A percentile compares a stretch with the other conserved stretches of the same genome.
phyloP scores from a whole-genome alignment of 768 basidiomycete species.

The Boletus insuetus region DNA sequence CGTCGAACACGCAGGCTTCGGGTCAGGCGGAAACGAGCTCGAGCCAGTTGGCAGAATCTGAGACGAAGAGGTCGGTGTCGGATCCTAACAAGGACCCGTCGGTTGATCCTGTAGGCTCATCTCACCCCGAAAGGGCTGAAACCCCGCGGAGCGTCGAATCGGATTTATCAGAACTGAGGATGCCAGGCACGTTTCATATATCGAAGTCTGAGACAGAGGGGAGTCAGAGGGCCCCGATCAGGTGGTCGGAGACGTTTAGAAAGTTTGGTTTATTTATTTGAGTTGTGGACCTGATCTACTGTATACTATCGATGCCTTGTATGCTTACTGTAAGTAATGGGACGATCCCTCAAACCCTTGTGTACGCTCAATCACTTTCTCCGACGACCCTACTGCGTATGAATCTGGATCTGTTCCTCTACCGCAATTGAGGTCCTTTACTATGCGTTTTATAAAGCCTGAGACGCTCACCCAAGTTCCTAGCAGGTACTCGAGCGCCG shows the following conservation, averaged over 20 bases:
- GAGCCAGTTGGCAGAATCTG: conserved; percentile 4
- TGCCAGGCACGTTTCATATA: conserved; percentile 54
- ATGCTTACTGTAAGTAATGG: no score
- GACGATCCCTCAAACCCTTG: no score
- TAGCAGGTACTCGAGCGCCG: no score
- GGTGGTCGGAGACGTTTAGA: conserved; percentile 19
- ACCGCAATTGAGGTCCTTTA: no score
- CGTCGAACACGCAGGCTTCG: conserved; percentile 1
- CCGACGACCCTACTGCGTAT: no score
- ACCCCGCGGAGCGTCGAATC: conserved; percentile 26
- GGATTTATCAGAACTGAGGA: conserved; percentile 36
- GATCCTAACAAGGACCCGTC: background rate
- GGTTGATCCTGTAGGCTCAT: conserved; percentile 1
- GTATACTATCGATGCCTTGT: background rate
- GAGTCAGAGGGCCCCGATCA: background rate
- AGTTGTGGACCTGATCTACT: background rate
- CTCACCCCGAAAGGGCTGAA: background rate
- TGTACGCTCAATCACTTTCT: no score
- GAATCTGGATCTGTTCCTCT: no score
- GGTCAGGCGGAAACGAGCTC: background rate
- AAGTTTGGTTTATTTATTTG: conserved; percentile 28
- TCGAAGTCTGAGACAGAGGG: conserved; percentile 8
- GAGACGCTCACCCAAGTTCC: no score
- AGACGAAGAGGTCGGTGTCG: background rate
- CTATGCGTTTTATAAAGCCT: no score